phyloP scores from a whole-genome alignment of 768 basidiomycete species.

The Rhodotorula taiwanensis region DNA sequence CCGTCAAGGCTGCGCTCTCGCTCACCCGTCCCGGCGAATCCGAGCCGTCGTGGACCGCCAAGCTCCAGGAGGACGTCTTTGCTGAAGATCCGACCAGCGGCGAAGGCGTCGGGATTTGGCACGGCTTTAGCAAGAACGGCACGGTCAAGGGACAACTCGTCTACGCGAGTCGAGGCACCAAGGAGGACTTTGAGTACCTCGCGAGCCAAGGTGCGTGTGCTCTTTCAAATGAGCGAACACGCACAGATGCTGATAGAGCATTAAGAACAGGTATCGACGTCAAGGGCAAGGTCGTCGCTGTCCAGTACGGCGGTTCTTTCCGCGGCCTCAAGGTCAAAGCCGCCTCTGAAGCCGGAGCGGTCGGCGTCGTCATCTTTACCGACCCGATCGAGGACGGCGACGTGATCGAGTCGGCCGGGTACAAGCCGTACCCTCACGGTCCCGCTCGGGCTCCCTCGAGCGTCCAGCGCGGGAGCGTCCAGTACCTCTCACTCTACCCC shows the following conservation, averaged over 20 bases:
- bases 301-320: constrained; percentile 62
- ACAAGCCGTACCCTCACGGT: constrained; percentile 60
- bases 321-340: constrained; percentile 84
- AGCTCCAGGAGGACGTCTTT: constrained; percentile 67
- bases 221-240: too few species aligned
- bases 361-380: constrained; percentile 36
- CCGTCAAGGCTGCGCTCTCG: constrained; percentile 11
- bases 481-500: constrained; percentile 58
- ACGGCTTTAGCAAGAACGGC: constrained; percentile 72
- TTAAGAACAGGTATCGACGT: constrained; percentile 57
- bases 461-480: constrained; percentile 75
- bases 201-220: constrained; percentile 51
- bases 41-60: constrained; percentile 49
- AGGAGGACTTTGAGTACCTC: constrained; percentile 66
- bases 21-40: not conserved
- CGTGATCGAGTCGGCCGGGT: constrained; percentile 24
- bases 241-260: not conserved
- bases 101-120: constrained; percentile 73
- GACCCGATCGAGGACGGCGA: constrained; percentile 40
- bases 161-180: constrained; percentile 73
- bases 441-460: constrained; percentile 79
- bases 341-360: constrained; percentile 47
- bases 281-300: constrained; percentile 68
- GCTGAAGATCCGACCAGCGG: constrained; percentile 64
- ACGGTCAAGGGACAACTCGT: constrained; percentile 51